These are phyloP conservation scores for Arabidopsis hybrid DNA, from an alignment of 441 rosid species.

Conservation along the genomic window DNA sequence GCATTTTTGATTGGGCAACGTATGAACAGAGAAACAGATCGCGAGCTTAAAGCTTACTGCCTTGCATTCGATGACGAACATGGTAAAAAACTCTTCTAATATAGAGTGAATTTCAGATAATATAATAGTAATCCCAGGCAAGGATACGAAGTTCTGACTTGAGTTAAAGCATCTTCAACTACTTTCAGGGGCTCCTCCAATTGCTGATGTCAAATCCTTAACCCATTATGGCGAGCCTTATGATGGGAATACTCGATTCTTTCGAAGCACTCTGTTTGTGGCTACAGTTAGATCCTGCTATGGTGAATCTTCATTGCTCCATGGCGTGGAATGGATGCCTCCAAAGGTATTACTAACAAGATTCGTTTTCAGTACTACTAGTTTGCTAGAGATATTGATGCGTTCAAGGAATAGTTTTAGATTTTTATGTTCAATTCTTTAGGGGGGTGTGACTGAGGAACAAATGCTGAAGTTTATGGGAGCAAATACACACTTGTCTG, in stretches of 20 bases:
- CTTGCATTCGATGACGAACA: conserved; percentile 96
- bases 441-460: conserved; percentile 98
- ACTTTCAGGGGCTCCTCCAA: conserved; percentile 71
- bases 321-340: conserved; percentile 99
- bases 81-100: conserved; percentile 52
- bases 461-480: conserved; percentile 97
- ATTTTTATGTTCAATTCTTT: conserved; percentile 28
- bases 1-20: conserved; percentile 98
- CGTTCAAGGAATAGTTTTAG: not conserved
- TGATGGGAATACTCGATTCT: conserved; percentile 94
- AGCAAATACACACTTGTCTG: conserved; percentile 80
- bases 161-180: conserved; percentile 39
- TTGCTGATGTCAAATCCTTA: conserved; percentile 91
- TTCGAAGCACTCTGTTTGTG: conserved; percentile 85
- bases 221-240: conserved; percentile 99
- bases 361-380: not conserved
- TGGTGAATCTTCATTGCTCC: conserved; percentile 93
- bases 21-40: conserved; percentile 94
- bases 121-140: not conserved
- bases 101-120: not conserved
- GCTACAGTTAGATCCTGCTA: conserved; percentile 96
- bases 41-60: conserved; percentile 96
- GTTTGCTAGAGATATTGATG: not conserved
- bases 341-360: conserved; percentile 67
- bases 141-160: conserved; percentile 21